phyloP scores from a whole-genome alignment of 2,329 filamentous ascomycete species.

The Aureobasidium sp. region DNA sequence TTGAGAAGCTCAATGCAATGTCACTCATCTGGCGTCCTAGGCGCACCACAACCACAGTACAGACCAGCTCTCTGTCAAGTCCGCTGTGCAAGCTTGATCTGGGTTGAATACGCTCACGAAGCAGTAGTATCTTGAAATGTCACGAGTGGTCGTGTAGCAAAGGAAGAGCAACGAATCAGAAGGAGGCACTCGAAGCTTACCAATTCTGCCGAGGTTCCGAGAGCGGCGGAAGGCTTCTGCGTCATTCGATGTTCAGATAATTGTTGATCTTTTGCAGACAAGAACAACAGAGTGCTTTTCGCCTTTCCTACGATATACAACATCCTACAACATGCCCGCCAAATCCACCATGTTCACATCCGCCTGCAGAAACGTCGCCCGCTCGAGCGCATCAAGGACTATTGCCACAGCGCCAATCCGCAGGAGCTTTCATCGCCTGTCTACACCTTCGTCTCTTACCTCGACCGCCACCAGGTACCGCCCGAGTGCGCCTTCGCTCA shows the following conservation, averaged over 20 bases:
- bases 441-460: slow-evolving; percentile 8
- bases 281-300: background rate
- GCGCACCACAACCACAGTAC: no score
- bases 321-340: background rate
- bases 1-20: no score
- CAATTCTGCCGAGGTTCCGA: slow-evolving; percentile 7
- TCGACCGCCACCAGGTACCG: slow-evolving; percentile 6
- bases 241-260: slow-evolving; percentile 1
- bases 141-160: background rate
- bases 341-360: slow-evolving; percentile 8
- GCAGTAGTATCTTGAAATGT: no score
- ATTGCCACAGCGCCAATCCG: slow-evolving; percentile 5
- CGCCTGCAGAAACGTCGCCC: background rate
- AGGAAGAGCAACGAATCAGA: background rate
- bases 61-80: background rate
- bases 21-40: no score
- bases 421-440: slow-evolving; percentile 2
- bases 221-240: background rate
- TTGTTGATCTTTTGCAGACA: background rate
- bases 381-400: background rate
- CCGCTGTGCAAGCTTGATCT: background rate
- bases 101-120: no score
- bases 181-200: background rate
- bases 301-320: background rate
- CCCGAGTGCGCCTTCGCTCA: slow-evolving; percentile 1